phyloP scores from a whole-genome alignment of 768 basidiomycete species.

The Clitopilus passeckerianus region DNA sequence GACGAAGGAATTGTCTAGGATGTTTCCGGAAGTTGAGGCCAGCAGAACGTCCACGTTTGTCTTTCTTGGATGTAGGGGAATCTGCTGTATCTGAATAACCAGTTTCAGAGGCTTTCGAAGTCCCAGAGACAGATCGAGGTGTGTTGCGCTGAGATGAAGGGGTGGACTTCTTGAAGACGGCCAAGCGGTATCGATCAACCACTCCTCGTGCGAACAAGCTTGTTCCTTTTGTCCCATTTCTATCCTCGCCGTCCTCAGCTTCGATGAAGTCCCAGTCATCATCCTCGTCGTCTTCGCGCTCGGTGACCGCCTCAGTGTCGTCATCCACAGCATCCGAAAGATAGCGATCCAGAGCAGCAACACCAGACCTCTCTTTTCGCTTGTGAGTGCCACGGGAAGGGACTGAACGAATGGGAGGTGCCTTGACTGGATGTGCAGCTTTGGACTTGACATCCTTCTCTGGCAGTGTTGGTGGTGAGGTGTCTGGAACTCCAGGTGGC shows the following conservation, averaged over 20 bases:
- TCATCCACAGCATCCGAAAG: constrained; percentile 51
- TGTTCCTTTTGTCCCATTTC: constrained; percentile 73
- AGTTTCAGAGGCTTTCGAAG: constrained; percentile 50
- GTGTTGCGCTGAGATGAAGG: constrained; percentile 46
- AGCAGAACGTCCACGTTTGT: constrained; percentile 64
- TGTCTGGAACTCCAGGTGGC: constrained; percentile 12
- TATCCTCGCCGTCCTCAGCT: constrained; percentile 73
- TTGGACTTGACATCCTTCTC: constrained; percentile 26
- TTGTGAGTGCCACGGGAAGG: constrained; percentile 23
- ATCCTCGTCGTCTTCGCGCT: constrained; percentile 60
- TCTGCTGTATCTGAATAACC: constrained; percentile 32
- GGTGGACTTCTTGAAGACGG: constrained; percentile 82
- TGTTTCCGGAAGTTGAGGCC: constrained; percentile 70
- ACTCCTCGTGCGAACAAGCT: constrained; percentile 90
- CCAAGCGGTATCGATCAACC: constrained; percentile 80
- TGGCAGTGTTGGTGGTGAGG: constrained; percentile 21
- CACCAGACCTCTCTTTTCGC: constrained; percentile 79
- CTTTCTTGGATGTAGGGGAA: constrained; percentile 39
- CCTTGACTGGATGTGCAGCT: constrained; percentile 15
- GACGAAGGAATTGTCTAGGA: constrained; percentile 66
- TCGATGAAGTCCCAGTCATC: constrained; percentile 94
- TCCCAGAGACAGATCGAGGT: constrained; percentile 50
- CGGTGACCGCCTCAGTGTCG: constrained; percentile 35
- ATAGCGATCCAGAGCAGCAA: constrained; percentile 74
- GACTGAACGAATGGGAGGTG: constrained; percentile 12